These are phyloP conservation scores for Raddia distichophylla DNA, from an alignment of 176 grass and related monocot genomes.

Conservation along the genomic window DNA sequence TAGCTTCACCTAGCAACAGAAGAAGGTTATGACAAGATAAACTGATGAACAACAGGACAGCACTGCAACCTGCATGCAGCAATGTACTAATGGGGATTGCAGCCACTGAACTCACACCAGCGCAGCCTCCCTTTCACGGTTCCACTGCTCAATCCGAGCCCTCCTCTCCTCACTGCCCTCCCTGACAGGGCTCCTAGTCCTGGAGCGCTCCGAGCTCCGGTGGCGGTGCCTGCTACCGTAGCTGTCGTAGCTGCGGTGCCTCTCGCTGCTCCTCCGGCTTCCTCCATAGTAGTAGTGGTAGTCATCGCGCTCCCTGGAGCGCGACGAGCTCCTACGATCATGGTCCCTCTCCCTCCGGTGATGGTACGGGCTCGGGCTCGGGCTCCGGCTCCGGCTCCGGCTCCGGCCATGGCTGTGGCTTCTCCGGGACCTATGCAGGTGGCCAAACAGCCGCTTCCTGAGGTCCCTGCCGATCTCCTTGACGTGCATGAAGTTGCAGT, in stretches of 20 bases:
- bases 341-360: slow-evolving; percentile 41
- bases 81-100: too few species aligned
- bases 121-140: slow-evolving; percentile 66
- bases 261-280: slow-evolving; percentile 57
- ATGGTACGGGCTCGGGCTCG: slow-evolving; percentile 58
- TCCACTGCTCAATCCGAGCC: slow-evolving; percentile 87
- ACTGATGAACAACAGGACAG: neutral
- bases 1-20: neutral
- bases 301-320: slow-evolving; percentile 38
- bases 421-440: slow-evolving; percentile 37
- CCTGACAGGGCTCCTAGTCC: slow-evolving; percentile 56
- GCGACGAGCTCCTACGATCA: slow-evolving; percentile 38
- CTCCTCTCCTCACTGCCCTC: slow-evolving; percentile 87
- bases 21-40: slow-evolving; percentile 1
- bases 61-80: neutral
- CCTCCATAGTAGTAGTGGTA: slow-evolving; percentile 21
- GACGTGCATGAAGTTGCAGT: slow-evolving; percentile 99
- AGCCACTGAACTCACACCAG: slow-evolving; percentile 17
- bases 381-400: too few species aligned
- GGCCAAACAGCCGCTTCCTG: slow-evolving; percentile 66
- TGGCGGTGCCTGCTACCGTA: slow-evolving; percentile 51
- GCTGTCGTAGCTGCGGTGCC: slow-evolving; percentile 57
- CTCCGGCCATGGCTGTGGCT: slow-evolving; percentile 56
- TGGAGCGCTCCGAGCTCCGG: slow-evolving; percentile 33
- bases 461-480: slow-evolving; percentile 75